These are phyloP conservation scores for Scleroderma citrinum DNA, from an alignment of 768 basidiomycete genomes.

Conservation along the genomic window DNA sequence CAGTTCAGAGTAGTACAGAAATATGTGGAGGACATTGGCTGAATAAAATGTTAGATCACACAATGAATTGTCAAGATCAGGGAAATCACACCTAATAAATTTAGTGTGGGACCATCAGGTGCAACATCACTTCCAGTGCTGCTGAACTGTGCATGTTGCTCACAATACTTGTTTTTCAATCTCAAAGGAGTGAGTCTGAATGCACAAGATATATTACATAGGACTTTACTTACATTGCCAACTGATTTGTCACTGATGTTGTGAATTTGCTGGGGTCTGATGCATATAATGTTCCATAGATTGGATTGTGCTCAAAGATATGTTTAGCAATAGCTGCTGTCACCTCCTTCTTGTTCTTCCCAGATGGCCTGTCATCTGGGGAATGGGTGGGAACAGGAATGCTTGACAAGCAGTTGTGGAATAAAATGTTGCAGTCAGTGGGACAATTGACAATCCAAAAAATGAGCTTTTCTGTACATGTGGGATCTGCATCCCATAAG, in stretches of 20 bases:
- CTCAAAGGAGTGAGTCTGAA: neutral
- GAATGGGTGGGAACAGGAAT: neutral
- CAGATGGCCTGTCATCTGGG: conserved; percentile 1
- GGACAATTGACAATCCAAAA: too few relatives aligned
- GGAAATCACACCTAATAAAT: conserved; percentile 1
- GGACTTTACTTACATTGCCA: neutral
- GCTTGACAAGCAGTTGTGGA: neutral
- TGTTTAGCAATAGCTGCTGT: conserved; percentile 1
- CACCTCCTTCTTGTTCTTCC: conserved; percentile 5
- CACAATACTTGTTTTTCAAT: conserved; percentile 2
- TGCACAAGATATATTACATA: neutral
- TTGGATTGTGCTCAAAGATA: neutral
- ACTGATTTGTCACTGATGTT: neutral
- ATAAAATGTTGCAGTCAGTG: too few relatives aligned
- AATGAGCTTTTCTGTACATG: too few relatives aligned
- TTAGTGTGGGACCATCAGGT: neutral
- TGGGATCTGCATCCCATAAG: too few relatives aligned
- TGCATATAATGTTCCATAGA: neutral
- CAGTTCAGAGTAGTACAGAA: conserved; percentile 3
- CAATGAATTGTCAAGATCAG: neutral
- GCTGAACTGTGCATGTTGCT: neutral
- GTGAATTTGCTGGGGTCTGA: neutral
- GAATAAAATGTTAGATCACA: neutral
- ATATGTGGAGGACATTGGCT: conserved; percentile 1
- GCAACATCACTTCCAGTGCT: neutral